A percentile compares a stretch with the other conserved stretches of the same genome.
Conservation (phyloP, 352 stramenopile species). For the Blastocystis sp. region DNA sequence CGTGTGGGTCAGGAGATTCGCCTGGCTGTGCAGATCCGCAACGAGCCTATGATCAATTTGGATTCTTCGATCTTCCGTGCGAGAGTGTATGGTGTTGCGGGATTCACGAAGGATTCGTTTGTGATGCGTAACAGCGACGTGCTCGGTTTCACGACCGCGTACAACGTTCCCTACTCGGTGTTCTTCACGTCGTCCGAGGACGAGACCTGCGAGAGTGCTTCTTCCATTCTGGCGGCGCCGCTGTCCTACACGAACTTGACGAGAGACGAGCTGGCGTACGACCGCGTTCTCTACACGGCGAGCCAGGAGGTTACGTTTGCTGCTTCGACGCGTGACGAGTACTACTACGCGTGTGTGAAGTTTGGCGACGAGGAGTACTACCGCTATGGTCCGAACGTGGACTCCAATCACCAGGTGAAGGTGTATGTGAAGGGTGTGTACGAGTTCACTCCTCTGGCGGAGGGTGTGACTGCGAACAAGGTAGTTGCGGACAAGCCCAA, state of each 20-base stretch:
- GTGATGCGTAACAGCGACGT: conserved; percentile 6
- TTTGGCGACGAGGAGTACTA: conserved; percentile 43
- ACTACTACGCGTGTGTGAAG: conserved; percentile 39
- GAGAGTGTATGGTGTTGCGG: conserved; percentile 1
- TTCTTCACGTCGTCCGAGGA: conserved; percentile 37
- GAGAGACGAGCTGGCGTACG: conserved; percentile 14
- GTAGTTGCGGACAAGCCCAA: conserved; percentile 41
- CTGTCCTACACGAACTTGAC: conserved; percentile 9
- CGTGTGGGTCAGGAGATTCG: conserved; percentile 22
- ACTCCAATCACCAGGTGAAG: background rate
- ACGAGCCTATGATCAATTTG: conserved; percentile 41
- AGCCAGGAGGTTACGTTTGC: conserved; percentile 3
- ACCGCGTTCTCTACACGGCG: conserved; percentile 7
- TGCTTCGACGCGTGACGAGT: background rate
- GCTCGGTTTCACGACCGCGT: conserved; percentile 35
- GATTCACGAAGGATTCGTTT: background rate
- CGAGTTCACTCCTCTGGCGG: conserved; percentile 15
- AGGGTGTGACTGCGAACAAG: conserved; percentile 1
- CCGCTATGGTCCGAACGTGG: conserved; percentile 33
- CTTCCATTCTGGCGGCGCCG: background rate
- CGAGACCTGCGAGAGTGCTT: conserved; percentile 6
- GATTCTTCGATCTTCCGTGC: conserved; percentile 31
- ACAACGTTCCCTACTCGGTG: conserved; percentile 18
- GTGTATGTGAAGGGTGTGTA: conserved; percentile 56
- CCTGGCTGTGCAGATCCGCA: conserved; percentile 24